Percentiles rank a stretch among this genome's conserved stretches.
Evolutionary conservation across 1,284 basidiomycete species (phyloP).

Genomic region (Phlebopus sp.): DNA sequence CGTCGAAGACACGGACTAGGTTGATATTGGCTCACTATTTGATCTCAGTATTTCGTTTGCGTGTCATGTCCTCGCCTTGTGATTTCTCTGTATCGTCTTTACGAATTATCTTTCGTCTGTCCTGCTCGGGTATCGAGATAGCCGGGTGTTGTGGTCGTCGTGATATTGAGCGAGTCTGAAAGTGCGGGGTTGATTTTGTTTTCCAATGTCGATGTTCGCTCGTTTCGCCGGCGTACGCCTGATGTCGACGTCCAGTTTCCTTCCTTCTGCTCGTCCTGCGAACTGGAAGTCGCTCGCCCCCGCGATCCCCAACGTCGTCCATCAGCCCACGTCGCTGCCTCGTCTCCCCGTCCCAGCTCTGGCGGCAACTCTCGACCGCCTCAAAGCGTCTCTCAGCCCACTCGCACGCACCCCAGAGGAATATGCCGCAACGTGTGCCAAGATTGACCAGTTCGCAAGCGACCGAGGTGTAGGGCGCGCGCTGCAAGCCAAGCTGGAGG

Average conservation of each 20-base stretch:
- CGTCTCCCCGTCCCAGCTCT: slow-evolving; percentile 66
- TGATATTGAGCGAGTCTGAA: too few species aligned
- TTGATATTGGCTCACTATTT: slow-evolving; percentile 21
- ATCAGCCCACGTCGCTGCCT: slow-evolving; percentile 39
- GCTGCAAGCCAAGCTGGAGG: slow-evolving; percentile 57
- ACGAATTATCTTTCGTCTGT: too few species aligned
- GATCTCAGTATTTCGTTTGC: too few species aligned
- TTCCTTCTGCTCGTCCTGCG: slow-evolving; percentile 17
- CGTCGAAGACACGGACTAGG: slow-evolving; percentile 28
- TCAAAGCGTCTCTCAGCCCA: slow-evolving; percentile 62
- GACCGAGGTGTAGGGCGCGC: slow-evolving; percentile 42
- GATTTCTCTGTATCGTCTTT: neutral
- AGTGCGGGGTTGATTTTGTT: too few species aligned
- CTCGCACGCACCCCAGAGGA: slow-evolving; percentile 63
- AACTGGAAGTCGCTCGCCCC: slow-evolving; percentile 30
- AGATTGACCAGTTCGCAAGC: slow-evolving; percentile 58
- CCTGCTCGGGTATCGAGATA: too few species aligned
- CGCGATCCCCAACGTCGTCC: slow-evolving; percentile 22
- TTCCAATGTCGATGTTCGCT: too few species aligned
- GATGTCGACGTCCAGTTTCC: slow-evolving; percentile 12
- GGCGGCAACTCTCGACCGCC: slow-evolving; percentile 49
- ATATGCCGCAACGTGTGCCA: slow-evolving; percentile 47
- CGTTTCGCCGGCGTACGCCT: too few species aligned
- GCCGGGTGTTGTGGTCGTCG: too few species aligned
- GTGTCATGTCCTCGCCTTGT: slow-evolving; percentile 2